Conservation (phyloP, 805 yeast genomes). For the Saccharomycopsis sp. region DNA sequence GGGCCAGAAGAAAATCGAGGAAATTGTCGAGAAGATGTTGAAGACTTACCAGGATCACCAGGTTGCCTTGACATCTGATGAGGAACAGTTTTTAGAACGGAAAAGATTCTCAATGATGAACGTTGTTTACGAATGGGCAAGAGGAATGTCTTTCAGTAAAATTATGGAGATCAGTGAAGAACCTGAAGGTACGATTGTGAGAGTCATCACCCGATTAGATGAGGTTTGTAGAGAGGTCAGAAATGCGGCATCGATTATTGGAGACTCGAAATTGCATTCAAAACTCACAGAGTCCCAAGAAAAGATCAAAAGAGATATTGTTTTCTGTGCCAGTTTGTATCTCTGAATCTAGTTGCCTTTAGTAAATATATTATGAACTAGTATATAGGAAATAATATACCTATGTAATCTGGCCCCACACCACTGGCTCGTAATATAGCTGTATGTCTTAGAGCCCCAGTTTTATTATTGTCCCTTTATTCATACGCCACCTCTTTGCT, state of each 20-base stretch:
- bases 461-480: too few species aligned
- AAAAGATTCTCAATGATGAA: slow-evolving; percentile 87
- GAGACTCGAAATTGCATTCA: slow-evolving; percentile 82
- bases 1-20: slow-evolving; percentile 61
- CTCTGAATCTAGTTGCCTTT: slow-evolving; percentile 41
- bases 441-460: too few species aligned
- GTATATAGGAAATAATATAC: too few species aligned
- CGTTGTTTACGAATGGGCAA: slow-evolving; percentile 97
- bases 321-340: slow-evolving; percentile 92
- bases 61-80: slow-evolving; percentile 75
- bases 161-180: slow-evolving; percentile 85
- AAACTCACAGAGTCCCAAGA: slow-evolving; percentile 93
- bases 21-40: slow-evolving; percentile 59
- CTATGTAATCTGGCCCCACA: too few species aligned
- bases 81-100: slow-evolving; percentile 73
- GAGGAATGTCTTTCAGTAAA: slow-evolving; percentile 85
- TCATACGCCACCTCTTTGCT: too few species aligned
- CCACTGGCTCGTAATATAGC: too few species aligned
- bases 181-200: slow-evolving; percentile 93
- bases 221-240: slow-evolving; percentile 93
- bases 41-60: slow-evolving; percentile 58
- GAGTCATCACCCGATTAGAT: slow-evolving; percentile 90
- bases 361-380: background rate
- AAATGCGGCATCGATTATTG: slow-evolving; percentile 89
- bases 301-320: slow-evolving; percentile 91